These are phyloP conservation scores for Saccharomyces uvarum DNA, from an alignment of 1,139 yeast species.

Conservation along the genomic window DNA sequence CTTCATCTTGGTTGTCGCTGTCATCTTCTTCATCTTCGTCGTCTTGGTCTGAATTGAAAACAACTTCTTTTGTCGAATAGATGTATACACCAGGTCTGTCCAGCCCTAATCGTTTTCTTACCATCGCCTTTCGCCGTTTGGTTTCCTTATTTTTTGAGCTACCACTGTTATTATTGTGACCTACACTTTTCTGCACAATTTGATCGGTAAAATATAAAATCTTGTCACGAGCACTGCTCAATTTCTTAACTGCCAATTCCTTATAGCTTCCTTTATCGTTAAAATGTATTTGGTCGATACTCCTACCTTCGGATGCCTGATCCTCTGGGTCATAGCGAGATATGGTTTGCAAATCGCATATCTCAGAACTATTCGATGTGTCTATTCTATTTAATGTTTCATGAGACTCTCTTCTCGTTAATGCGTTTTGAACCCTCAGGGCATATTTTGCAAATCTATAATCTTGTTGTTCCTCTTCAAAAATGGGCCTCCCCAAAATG, in stretches of 20 bases:
- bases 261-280: not conserved
- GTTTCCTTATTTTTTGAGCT: conserved; percentile 18
- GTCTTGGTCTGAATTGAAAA: conserved; percentile 35
- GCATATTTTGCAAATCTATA: conserved; percentile 28
- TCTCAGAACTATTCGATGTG: not conserved
- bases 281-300: not conserved
- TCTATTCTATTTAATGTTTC: conserved; percentile 4
- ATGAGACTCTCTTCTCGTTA: conserved; percentile 7
- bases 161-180: conserved; percentile 2
- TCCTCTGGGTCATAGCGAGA: conserved; percentile 1
- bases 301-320: not conserved
- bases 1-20: not conserved
- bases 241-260: not conserved
- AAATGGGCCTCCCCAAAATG: conserved; percentile 68
- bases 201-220: not conserved
- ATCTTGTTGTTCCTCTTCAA: conserved; percentile 45
- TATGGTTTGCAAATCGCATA: not conserved
- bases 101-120: conserved; percentile 25
- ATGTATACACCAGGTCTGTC: conserved; percentile 40
- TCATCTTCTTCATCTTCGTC: conserved; percentile 12
- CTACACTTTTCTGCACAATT: conserved; percentile 2
- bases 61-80: conserved; percentile 50
- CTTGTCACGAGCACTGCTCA: not conserved
- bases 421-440: conserved; percentile 22
- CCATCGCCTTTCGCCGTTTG: conserved; percentile 17